A percentile compares a stretch with the other conserved stretches of the same genome.
These are phyloP conservation scores for Kokia cookei DNA, from an alignment of 441 rosid genomes.

Conservation along the genomic window DNA sequence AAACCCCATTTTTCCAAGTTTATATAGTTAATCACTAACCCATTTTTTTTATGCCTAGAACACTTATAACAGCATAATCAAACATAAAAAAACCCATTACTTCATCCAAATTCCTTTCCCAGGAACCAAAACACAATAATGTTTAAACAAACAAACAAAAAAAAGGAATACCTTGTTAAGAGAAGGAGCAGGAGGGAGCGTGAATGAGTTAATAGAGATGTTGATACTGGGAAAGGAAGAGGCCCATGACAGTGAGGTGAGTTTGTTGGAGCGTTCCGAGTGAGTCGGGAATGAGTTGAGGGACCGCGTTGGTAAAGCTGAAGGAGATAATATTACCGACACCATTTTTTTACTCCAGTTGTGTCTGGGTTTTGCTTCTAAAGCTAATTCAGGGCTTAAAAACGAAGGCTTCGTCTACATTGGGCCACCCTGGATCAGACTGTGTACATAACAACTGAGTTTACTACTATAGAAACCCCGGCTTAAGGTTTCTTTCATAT, in stretches of 20 bases:
- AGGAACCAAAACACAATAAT: neutral
- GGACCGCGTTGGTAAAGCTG: neutral
- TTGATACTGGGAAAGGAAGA: slow-evolving; percentile 51
- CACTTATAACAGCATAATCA: neutral
- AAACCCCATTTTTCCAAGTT: neutral
- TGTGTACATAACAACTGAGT: too few species aligned
- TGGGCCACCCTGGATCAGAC: too few species aligned
- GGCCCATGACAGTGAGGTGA: slow-evolving; percentile 51
- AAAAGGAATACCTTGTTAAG: slow-evolving; percentile 36
- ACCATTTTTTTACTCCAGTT: too few species aligned
- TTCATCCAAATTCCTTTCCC: neutral
- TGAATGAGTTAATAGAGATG: slow-evolving; percentile 28
- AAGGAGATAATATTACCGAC: neutral
- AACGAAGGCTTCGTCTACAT: too few species aligned
- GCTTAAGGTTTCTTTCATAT: too few species aligned
- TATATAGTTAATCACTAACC: neutral
- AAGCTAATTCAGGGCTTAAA: too few species aligned
- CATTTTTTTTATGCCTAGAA: neutral
- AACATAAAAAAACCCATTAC: neutral
- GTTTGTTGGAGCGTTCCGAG: slow-evolving; percentile 16
- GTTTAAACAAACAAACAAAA: neutral
- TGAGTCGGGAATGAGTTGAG: slow-evolving; percentile 25
- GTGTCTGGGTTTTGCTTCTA: too few species aligned
- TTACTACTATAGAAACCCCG: too few species aligned
- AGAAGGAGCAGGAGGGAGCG: slow-evolving; percentile 24